Evolutionary conservation across 768 basidiomycete genomes (phyloP).

Genomic region (Pseudohyphozyma bogoriensis): DNA sequence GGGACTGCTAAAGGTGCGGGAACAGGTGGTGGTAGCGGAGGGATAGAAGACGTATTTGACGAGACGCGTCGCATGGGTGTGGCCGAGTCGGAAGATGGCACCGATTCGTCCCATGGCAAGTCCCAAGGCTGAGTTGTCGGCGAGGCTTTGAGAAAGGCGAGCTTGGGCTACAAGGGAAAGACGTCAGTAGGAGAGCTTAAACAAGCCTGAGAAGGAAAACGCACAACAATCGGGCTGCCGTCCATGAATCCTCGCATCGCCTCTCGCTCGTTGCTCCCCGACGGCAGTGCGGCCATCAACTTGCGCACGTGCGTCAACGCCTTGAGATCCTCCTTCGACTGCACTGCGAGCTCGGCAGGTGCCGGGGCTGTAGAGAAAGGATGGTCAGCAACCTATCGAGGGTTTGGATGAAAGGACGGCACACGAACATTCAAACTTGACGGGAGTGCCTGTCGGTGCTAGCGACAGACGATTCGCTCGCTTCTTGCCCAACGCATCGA

Average conservation of each 20-base stretch:
- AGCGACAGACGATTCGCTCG: too few relatives aligned
- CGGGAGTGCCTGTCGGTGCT: too few relatives aligned
- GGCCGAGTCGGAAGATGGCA: too few relatives aligned
- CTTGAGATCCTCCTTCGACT: constrained; percentile 28
- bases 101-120: constrained; percentile 21
- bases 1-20: too few relatives aligned
- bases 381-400: too few relatives aligned
- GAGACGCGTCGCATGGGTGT: too few relatives aligned
- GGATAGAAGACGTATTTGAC: too few relatives aligned
- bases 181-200: not conserved
- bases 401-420: too few relatives aligned
- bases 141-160: constrained; percentile 3
- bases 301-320: constrained; percentile 24
- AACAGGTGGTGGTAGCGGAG: too few relatives aligned
- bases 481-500: too few relatives aligned
- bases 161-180: constrained; percentile 2
- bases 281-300: constrained; percentile 4
- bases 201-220: constrained; percentile 1
- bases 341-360: constrained; percentile 16
- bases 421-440: too few relatives aligned
- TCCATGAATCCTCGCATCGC: constrained; percentile 22
- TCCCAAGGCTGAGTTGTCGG: constrained; percentile 10
- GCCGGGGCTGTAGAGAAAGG: too few relatives aligned
- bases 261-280: not conserved
- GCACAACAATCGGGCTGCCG: constrained; percentile 20